These are phyloP conservation scores for Chlorencoelia australis DNA, from an alignment of 2,329 filamentous ascomycete species.

Conservation along the genomic window DNA sequence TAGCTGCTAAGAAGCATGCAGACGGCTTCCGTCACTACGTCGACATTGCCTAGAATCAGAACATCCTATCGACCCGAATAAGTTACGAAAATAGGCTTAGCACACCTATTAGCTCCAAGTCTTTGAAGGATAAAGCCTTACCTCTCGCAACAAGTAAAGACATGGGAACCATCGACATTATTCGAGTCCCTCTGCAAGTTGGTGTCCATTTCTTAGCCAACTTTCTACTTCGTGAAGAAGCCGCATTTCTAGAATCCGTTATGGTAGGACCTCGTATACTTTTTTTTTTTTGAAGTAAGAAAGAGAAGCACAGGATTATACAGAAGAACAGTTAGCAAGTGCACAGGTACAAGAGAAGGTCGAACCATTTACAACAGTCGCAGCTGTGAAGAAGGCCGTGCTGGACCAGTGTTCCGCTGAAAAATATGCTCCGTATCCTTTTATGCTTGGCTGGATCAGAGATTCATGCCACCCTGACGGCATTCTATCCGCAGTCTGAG, in stretches of 20 bases:
- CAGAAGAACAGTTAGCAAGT: conserved; percentile 3
- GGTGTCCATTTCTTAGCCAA: conserved; percentile 13
- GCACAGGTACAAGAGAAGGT: conserved; percentile 5
- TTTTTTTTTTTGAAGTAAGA: conserved; percentile 6
- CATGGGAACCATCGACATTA: conserved; percentile 13
- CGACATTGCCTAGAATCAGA: conserved; percentile 12
- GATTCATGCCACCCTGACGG: conserved; percentile 8
- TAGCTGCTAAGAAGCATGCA: conserved; percentile 12
- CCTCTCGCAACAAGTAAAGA: conserved; percentile 16
- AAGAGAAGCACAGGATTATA: conserved; percentile 3
- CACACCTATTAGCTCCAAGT: conserved; percentile 13
- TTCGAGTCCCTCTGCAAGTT: conserved; percentile 14
- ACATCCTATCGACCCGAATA: conserved; percentile 12
- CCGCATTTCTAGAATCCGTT: conserved; percentile 14
- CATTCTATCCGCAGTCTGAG: conserved; percentile 9
- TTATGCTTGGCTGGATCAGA: conserved; percentile 13
- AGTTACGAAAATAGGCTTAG: conserved; percentile 10
- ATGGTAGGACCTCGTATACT: conserved; percentile 10
- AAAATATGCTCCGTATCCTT: conserved; percentile 10
- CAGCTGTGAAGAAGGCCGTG: conserved; percentile 6
- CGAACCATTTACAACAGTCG: conserved; percentile 5
- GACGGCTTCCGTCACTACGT: conserved; percentile 14
- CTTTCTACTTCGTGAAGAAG: conserved; percentile 14
- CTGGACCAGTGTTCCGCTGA: neutral
- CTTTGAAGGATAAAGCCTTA: conserved; percentile 15